Conservation (phyloP, 108 stramenopile species). For the Cyclotella baltica region DNA sequence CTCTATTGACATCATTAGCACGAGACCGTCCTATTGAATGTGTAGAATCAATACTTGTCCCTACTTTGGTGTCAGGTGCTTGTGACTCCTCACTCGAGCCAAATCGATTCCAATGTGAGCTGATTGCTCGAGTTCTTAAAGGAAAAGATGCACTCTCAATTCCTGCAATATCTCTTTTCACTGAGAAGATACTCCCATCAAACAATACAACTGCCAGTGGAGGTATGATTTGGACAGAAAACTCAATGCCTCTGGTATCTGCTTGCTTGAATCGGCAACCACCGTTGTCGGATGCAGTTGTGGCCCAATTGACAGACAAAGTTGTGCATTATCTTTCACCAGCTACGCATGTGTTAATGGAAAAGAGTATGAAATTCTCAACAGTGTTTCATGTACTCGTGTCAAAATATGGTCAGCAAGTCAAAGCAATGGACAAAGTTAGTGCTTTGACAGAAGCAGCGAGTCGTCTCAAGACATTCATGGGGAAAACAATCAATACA, state of each 20-base stretch:
- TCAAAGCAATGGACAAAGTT: slow-evolving; percentile 1
- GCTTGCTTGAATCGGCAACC: slow-evolving; percentile 46
- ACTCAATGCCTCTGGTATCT: slow-evolving; percentile 38
- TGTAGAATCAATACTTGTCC: slow-evolving; percentile 32
- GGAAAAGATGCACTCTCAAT: slow-evolving; percentile 38
- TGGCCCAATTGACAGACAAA: slow-evolving; percentile 27
- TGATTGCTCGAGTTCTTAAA: slow-evolving; percentile 34
- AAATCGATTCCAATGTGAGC: slow-evolving; percentile 47
- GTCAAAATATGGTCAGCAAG: slow-evolving; percentile 30
- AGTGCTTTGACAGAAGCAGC: slow-evolving; percentile 2
- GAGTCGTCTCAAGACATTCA: slow-evolving; percentile 35
- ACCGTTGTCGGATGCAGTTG: slow-evolving; percentile 12
- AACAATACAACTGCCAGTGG: not conserved
- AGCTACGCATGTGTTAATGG: slow-evolving; percentile 15
- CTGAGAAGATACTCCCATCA: slow-evolving; percentile 6
- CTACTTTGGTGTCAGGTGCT: slow-evolving; percentile 10
- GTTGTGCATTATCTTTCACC: slow-evolving; percentile 11
- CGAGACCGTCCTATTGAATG: slow-evolving; percentile 45
- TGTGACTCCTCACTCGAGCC: slow-evolving; percentile 15
- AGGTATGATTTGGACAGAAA: slow-evolving; percentile 47
- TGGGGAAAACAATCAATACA: slow-evolving; percentile 28
- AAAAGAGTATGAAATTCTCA: slow-evolving; percentile 44
- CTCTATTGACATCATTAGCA: slow-evolving; percentile 30
- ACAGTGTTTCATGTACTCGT: slow-evolving; percentile 39
- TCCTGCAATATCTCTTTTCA: slow-evolving; percentile 30